Base-by-base conservation (phyloP, 176 grass and related monocot genomes). In the Echinochloa phyllopogon region DNA sequence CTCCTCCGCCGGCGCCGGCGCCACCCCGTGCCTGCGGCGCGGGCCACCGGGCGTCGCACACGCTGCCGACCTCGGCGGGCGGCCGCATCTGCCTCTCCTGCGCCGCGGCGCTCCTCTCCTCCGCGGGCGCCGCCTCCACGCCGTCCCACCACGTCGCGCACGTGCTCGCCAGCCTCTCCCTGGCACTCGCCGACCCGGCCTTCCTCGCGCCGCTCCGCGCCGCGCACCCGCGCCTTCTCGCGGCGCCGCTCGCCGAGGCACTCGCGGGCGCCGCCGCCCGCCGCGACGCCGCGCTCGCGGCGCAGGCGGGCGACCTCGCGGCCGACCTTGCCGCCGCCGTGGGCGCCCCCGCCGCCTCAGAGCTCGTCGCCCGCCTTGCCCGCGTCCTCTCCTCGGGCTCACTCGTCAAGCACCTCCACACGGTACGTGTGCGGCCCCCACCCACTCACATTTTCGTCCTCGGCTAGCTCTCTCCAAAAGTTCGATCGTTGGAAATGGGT, bases 71-170 rank as follows among this genome's bases (percentile, higher is more conserved):
- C 67, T 66, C 84, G 4, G 87, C 80, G 65, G 83, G 85, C 7
- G 82, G 93, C 61, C 75, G 81, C 68, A 80, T 95, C 89, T 95
- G 93, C 76, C 89, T 98, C 61, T 90, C 88, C 56, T 98, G 91
- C 76, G 85, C 87, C 56, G 88, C 87, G 43, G 72, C 87, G 1
- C 91, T 98, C 23, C 89, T 98, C 72, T 90, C 85, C 67, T 90
- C 91, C 80, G 79, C 72, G 27, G 72, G 47, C 72, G 29, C 75
- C 8, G 65, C 87, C 45, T 77, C 86, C 75, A 81, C 89, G 65
- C 87, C 90, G 52, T 83, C 93, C 21, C 93, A 95, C 87, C 95
- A 95, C 89, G 85, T 98, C 83, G 91, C 95, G 79, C 92, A 93
- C 71, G 95, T 73, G 45, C 95, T 98, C 55, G 90, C 91, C 66